Evolutionary conservation across 208 protist genomes (phyloP).

Genomic region (Crithidia thermophila): DNA sequence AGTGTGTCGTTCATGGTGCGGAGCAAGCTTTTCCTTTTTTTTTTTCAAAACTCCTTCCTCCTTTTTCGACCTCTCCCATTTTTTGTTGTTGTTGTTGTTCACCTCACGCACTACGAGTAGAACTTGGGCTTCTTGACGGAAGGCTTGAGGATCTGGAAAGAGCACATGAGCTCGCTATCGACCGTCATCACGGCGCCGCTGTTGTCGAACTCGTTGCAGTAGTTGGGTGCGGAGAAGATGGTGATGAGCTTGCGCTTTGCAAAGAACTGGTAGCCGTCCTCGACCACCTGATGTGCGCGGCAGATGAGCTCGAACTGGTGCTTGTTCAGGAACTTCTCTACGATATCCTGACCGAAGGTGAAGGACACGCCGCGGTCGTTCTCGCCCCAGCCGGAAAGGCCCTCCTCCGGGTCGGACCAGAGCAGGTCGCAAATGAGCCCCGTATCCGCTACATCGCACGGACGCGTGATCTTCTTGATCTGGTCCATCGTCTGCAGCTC

Average conservation of each 20-base stretch:
- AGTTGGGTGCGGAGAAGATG: conserved; percentile 99
- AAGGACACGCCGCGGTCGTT: conserved; percentile 95
- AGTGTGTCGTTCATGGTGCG: too few relatives aligned
- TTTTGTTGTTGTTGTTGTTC: not conserved
- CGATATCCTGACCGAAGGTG: conserved; percentile 93
- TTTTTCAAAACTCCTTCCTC: too few relatives aligned
- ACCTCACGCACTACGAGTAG: conserved; percentile 45
- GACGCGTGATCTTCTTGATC: conserved; percentile 96
- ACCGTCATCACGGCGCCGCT: conserved; percentile 99
- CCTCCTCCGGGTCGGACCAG: conserved; percentile 99
- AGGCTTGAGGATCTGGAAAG: conserved; percentile 97
- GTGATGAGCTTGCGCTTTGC: conserved; percentile 96
- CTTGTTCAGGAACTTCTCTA: conserved; percentile 95
- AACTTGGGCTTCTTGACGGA: conserved; percentile 90
- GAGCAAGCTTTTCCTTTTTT: too few relatives aligned
- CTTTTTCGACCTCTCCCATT: not conserved
- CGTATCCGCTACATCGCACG: conserved; percentile 99
- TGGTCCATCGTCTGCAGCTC: conserved; percentile 97
- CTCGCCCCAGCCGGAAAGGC: conserved; percentile 89
- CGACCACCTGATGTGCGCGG: conserved; percentile 97
- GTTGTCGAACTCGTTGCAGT: conserved; percentile 99
- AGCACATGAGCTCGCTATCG: conserved; percentile 98
- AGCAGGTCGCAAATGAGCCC: conserved; percentile 99
- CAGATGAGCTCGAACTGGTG: conserved; percentile 97
- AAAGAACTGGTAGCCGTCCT: conserved; percentile 97